Conservation (phyloP, 306 rosid genomes). For the Fragaria ananassa region DNA sequence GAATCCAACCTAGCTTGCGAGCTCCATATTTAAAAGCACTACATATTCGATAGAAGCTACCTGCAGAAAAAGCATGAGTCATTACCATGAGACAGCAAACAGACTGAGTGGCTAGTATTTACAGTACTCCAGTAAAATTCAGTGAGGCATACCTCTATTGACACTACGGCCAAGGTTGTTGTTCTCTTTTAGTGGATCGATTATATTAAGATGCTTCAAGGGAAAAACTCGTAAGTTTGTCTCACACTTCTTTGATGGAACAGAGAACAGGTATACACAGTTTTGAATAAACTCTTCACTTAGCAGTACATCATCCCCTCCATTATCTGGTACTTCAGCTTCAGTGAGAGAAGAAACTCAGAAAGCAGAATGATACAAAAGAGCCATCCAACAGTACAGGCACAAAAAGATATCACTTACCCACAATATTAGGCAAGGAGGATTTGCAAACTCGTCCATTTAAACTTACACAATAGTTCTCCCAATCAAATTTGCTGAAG, state of each 20-base stretch:
- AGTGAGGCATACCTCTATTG: conserved; percentile 52
- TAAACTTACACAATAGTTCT: conserved; percentile 74
- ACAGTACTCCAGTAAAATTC: neutral
- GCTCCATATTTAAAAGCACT: conserved; percentile 88
- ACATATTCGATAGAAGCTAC: conserved; percentile 76
- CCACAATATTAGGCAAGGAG: conserved; percentile 59
- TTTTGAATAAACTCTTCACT: conserved; percentile 64
- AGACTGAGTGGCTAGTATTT: conserved; percentile 1
- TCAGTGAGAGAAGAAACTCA: conserved; percentile 16
- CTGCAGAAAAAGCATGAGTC: conserved; percentile 44
- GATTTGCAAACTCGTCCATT: conserved; percentile 76
- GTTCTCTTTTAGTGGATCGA: conserved; percentile 87
- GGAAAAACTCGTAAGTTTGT: conserved; percentile 52
- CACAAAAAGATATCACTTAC: conserved; percentile 36
- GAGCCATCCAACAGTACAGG: conserved; percentile 20
- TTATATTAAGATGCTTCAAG: conserved; percentile 74
- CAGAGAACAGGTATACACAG: conserved; percentile 64
- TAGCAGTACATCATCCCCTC: conserved; percentile 49
- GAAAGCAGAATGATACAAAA: conserved; percentile 22
- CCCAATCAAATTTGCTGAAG: conserved; percentile 92
- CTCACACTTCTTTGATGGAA: conserved; percentile 57
- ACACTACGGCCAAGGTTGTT: conserved; percentile 98
- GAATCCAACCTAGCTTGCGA: conserved; percentile 78
- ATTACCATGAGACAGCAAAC: neutral
- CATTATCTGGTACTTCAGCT: conserved; percentile 69